These are phyloP conservation scores for Aegle marmelos DNA, from an alignment of 345 rosid species.

Conservation along the genomic window DNA sequence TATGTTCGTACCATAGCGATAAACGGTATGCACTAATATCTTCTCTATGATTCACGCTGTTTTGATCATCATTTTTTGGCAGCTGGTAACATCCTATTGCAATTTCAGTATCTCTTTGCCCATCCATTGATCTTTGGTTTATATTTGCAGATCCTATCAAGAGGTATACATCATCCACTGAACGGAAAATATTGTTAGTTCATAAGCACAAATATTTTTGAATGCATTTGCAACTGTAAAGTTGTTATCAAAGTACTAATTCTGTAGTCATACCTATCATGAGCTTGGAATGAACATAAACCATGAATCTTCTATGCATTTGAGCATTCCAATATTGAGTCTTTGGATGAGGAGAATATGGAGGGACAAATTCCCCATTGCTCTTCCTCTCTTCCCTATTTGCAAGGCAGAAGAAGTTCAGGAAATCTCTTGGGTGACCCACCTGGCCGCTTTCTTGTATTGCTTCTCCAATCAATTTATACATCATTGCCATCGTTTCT, in stretches of 20 bases:
- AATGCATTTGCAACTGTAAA: neutral
- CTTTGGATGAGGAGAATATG: constrained; percentile 46
- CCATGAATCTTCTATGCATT: constrained; percentile 79
- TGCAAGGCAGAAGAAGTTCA: constrained; percentile 90
- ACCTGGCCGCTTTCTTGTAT: constrained; percentile 42
- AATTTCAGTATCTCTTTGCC: constrained; percentile 81
- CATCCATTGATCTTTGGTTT: constrained; percentile 92
- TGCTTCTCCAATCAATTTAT: constrained; percentile 65
- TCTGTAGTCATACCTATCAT: constrained; percentile 65
- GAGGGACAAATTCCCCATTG: constrained; percentile 51
- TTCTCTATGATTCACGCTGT: neutral
- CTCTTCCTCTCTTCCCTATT: constrained; percentile 70
- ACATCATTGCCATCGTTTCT: constrained; percentile 84
- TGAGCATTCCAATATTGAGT: constrained; percentile 84
- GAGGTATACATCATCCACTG: constrained; percentile 74
- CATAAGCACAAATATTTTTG: neutral
- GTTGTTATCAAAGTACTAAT: neutral
- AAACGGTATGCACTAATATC: constrained; percentile 54
- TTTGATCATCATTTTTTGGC: constrained; percentile 1
- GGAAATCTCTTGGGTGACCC: constrained; percentile 70
- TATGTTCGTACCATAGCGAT: constrained; percentile 80
- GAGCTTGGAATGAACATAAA: constrained; percentile 91
- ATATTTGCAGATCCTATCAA: constrained; percentile 82
- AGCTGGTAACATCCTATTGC: constrained; percentile 74
- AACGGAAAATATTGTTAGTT: neutral